Base-by-base conservation (phyloP, 164 flowering plant genomes). In the Buxus sempervirens region DNA sequence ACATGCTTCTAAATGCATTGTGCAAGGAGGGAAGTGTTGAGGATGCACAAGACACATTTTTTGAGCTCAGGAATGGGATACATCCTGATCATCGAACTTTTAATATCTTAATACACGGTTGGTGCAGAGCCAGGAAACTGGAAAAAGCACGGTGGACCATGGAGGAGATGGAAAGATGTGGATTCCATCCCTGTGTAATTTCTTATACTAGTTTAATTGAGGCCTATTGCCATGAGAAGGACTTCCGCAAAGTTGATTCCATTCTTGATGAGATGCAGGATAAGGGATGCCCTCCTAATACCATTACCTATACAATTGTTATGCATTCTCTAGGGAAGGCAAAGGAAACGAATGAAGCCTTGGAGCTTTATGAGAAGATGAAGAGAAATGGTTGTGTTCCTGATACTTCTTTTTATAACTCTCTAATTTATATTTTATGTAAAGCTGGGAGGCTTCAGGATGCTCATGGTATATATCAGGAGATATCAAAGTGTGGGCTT, bases 31-130 rank as follows among this genome's bases (percentile, higher is more conserved):
- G 70, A 5, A 72, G 82, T 26, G 82, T 80, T 65, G 87, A 84
- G 78, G 72, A 67, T 62, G 90, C 86, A 51, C 57, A 72, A 16
- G 49, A 70, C 15, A 82, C 78, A 54, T 79, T 77, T 62, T 4
- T 38, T 15, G 81, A 82, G 72, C 85, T 80, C 24, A 83, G 78
- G 75, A 60, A 82, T 70, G 48, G n/a, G 14, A 74, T 84, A 22
- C 71, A 70, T 27, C 77, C 80, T 9, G 59, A 76, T 68, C 16
- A 42, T 10, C 45, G 9, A 9, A 79, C 82, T 49, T 88, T 71
- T 74, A 86, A 88, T 67, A 58, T 84, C 58, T 69, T 88, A 70
- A 78, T 85, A 28, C 81, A 82, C 68, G 89, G 89, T 51, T 86
- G 76, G 79, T 86, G 88, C 79, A 83, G 76, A 72, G 72, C 71